A percentile compares a stretch with the other conserved stretches of the same genome.
phyloP scores from a whole-genome alignment of 257 asterid genomes.

The Rhazya stricta region DNA sequence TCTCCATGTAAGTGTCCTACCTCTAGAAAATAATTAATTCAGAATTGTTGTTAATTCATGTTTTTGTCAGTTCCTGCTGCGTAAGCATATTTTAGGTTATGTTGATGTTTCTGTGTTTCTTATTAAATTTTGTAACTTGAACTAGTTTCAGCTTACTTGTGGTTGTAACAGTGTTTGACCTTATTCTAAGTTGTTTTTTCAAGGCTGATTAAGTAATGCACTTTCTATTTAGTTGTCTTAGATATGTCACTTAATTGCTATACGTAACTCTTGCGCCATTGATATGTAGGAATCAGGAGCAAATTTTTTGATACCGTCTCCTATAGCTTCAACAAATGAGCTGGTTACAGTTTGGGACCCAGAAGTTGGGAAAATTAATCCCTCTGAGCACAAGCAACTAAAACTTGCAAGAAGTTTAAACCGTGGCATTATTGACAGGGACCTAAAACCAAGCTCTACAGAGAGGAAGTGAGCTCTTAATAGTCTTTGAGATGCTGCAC shows the following conservation, averaged over 20 bases:
- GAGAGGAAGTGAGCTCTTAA: constrained; percentile 73
- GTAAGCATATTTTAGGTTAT: neutral
- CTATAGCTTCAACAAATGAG: constrained; percentile 90
- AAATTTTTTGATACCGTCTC: constrained; percentile 83
- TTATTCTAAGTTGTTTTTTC: neutral
- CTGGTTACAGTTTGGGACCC: constrained; percentile 95
- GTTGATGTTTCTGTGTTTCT: neutral
- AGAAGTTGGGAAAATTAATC: constrained; percentile 90
- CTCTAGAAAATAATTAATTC: neutral
- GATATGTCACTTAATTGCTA: neutral
- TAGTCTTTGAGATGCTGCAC: neutral
- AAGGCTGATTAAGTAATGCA: neutral
- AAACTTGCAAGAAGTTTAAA: constrained; percentile 95
- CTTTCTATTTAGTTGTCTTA: neutral
- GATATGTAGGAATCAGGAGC: constrained; percentile 83
- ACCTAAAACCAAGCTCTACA: constrained; percentile 84
- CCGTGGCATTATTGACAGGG: constrained; percentile 96
- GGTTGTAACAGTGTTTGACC: neutral
- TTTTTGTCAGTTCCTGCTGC: neutral
- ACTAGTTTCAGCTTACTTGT: neutral
- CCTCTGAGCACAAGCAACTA: constrained; percentile 98
- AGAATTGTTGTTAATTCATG: neutral
- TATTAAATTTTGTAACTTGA: neutral
- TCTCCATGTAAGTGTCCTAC: neutral
- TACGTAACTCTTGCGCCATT: constrained; percentile 17